Evolutionary conservation across 1,139 yeast species (phyloP), one percentile per base, ranked within the genome.

Genomic region (Saccharomyces hybrid): DNA sequence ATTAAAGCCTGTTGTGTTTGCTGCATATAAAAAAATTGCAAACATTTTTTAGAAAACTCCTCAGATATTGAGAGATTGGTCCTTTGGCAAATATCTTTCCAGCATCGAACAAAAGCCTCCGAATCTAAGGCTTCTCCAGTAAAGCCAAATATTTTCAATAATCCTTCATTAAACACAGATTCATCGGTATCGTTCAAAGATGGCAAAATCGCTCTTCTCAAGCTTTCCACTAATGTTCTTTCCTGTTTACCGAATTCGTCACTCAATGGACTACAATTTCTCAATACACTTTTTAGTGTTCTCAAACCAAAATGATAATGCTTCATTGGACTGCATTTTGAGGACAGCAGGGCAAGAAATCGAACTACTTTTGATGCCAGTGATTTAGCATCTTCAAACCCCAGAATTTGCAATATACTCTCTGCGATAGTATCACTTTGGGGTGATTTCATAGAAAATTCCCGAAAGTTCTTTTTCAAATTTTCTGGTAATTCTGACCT

Each of bases 241-340:
- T 38, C 25, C 44, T 38, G n/a, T 16, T 16, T 38, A 5, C 44
- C 44, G 11, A 38, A 38, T 19, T 38, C 25, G 1, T 16, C 11
- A 11, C 9, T 38, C 25, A 38, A 38, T 2, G 44, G 44, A 1
- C 44, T 38, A 2, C 44, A 38, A 38, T 38, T 38, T 38, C 44
- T 38, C 6, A 49, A 8, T 11, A 49, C 46, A 31, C 26, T 23
- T 41, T 49, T 49, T 7, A 34, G 42, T 5, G 38, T 19, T 3
- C 51, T 49, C 84, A 91, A 73, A 0, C 98, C 97, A 76, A 93
- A 93, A 64, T 93, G 97, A 64, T 93, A 93, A 67, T 91, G 98
- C 2, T 72, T 64, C 64, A 89, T 97, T 0, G 60, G 41, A 0
- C 88, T 77, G 8, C 82, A 70, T 0, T 58, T 51, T 0, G 31